phyloP scores from a whole-genome alignment of 2,329 filamentous ascomycete species.

The Colletotrichum kahawae region DNA sequence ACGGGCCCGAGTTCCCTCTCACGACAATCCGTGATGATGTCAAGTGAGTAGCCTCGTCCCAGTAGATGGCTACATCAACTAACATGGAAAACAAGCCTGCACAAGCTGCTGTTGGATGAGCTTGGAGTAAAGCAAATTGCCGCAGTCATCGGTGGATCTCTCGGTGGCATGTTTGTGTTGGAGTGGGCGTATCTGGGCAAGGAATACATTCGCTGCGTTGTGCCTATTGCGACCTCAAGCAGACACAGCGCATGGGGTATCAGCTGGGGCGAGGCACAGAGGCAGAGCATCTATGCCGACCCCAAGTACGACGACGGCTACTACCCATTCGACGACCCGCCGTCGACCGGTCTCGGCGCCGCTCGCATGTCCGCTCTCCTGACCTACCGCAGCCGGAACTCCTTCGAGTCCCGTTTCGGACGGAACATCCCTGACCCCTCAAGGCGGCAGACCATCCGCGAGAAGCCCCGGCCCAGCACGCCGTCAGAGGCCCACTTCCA shows the following conservation, averaged over 20 bases:
- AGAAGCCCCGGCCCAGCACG: conserved; percentile 62
- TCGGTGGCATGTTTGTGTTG: conserved; percentile 89
- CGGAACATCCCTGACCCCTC: conserved; percentile 89
- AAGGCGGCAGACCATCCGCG: conserved; percentile 82
- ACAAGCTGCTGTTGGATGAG: conserved; percentile 81
- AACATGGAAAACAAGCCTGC: conserved; percentile 57
- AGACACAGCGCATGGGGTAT: conserved; percentile 89
- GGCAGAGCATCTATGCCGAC: conserved; percentile 95
- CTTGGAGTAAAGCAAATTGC: conserved; percentile 80
- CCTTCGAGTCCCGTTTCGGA: conserved; percentile 94
- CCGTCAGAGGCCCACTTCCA: conserved; percentile 77
- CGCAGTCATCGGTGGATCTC: conserved; percentile 81
- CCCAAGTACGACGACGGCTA: conserved; percentile 99
- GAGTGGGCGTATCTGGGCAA: conserved; percentile 93
- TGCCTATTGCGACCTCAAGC: conserved; percentile 85
- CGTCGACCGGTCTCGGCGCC: conserved; percentile 84
- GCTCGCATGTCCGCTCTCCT: conserved; percentile 96
- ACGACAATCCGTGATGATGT: conserved; percentile 97
- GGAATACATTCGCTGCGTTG: conserved; percentile 79
- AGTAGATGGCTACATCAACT: conserved; percentile 58
- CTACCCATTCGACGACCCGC: conserved; percentile 86
- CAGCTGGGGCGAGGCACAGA: conserved; percentile 87
- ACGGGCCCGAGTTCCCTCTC: conserved; percentile 94
- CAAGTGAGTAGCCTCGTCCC: conserved; percentile 65
- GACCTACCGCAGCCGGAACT: conserved; percentile 95